These are phyloP conservation scores for Sanguinoderma infundibulare DNA, from an alignment of 1,284 basidiomycete genomes.

Conservation along the genomic window DNA sequence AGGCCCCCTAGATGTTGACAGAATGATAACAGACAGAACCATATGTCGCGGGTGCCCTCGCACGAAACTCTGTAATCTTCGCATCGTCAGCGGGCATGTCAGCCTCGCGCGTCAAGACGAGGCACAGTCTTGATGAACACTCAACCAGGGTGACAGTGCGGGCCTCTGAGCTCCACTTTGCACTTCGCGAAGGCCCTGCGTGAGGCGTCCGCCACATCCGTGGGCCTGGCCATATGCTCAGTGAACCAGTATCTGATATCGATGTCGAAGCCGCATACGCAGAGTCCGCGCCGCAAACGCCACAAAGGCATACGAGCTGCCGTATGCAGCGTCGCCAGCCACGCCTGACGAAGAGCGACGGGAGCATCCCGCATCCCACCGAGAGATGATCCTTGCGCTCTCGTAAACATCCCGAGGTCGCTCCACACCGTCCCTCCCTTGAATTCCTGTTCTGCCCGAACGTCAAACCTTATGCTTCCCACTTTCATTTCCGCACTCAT, in stretches of 20 bases:
- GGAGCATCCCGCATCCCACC: neutral
- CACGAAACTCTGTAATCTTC: neutral
- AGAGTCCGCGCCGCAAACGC: neutral
- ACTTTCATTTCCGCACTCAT: constrained; percentile 13
- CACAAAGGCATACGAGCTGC: neutral
- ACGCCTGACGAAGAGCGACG: neutral
- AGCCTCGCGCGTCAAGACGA: neutral
- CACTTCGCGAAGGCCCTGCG: neutral
- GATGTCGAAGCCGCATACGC: neutral
- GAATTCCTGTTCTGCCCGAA: neutral
- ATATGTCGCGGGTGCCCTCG: neutral
- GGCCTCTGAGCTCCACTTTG: neutral
- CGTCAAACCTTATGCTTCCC: constrained; percentile 4
- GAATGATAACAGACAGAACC: too few relatives aligned
- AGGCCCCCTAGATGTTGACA: neutral
- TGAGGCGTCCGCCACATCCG: neutral
- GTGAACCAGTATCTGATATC: constrained; percentile 1
- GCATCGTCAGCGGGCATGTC: neutral
- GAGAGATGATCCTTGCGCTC: neutral
- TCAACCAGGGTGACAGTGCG: neutral
- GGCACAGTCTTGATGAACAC: neutral
- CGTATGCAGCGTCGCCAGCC: neutral
- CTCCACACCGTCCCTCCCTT: neutral
- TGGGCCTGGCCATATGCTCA: neutral
- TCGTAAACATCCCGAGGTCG: neutral